Conservation (phyloP, 1,139 yeast species). For the Nadsonia starkeyi-henricii region DNA sequence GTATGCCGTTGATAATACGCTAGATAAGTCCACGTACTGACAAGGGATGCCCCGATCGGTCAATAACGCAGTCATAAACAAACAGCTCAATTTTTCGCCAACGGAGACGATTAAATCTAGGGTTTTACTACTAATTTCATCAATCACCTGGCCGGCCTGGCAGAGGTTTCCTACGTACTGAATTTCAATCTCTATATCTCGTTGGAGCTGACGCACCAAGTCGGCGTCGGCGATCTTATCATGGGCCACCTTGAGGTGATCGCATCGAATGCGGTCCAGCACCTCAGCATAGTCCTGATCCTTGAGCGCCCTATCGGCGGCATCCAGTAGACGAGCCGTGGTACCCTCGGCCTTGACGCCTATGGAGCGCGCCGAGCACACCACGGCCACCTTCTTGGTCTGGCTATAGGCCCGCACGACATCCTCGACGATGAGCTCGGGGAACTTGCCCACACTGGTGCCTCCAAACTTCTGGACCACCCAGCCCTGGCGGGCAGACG, state of each 20-base stretch:
- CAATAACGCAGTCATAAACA: slow-evolving; percentile 75
- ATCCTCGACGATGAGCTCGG: slow-evolving; percentile 68
- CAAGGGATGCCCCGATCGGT: slow-evolving; percentile 70
- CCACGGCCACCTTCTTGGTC: slow-evolving; percentile 69
- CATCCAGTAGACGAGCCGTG: slow-evolving; percentile 57
- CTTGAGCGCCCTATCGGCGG: slow-evolving; percentile 71
- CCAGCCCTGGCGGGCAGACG: slow-evolving; percentile 38
- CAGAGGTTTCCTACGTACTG: slow-evolving; percentile 53
- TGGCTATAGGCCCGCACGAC: slow-evolving; percentile 56
- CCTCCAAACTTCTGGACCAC: slow-evolving; percentile 94
- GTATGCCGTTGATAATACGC: slow-evolving; percentile 25
- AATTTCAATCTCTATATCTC: slow-evolving; percentile 50
- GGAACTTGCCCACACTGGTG: slow-evolving; percentile 93
- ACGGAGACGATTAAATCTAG: slow-evolving; percentile 81
- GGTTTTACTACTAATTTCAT: slow-evolving; percentile 82
- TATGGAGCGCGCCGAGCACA: slow-evolving; percentile 89
- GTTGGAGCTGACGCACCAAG: slow-evolving; percentile 36
- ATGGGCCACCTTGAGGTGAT: slow-evolving; percentile 64
- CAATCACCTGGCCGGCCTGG: slow-evolving; percentile 79
- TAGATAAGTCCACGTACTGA: slow-evolving; percentile 63
- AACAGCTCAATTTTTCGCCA: slow-evolving; percentile 85
- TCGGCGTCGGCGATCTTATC: slow-evolving; percentile 32
- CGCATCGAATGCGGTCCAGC: slow-evolving; percentile 53
- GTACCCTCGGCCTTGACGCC: slow-evolving; percentile 90
- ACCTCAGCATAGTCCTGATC: slow-evolving; percentile 25